Evolutionary conservation across 2,329 filamentous ascomycete species (phyloP).

Genomic region (Aciculosporium take): DNA sequence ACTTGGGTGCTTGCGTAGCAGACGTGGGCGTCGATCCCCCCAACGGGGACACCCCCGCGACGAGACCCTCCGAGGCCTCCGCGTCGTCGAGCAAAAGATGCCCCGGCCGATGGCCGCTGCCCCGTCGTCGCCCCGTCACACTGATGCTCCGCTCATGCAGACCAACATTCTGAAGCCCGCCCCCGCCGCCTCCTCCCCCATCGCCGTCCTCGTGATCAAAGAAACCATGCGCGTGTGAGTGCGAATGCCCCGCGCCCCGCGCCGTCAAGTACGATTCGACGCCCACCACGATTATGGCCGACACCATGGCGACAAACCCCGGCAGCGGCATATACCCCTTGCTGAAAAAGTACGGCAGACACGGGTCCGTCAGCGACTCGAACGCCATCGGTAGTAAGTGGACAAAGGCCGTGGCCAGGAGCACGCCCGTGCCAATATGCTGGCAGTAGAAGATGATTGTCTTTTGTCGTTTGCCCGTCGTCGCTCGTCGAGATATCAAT

Average conservation of each 20-base stretch:
- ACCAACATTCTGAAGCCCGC: slow-evolving; percentile 14
- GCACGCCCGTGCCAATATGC: slow-evolving; percentile 68
- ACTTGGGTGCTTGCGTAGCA: slow-evolving; percentile 12
- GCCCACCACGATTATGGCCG: slow-evolving; percentile 67
- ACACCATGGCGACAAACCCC: slow-evolving; percentile 68
- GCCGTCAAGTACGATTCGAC: slow-evolving; percentile 84
- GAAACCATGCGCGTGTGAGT: slow-evolving; percentile 35
- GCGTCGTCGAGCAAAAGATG: slow-evolving; percentile 38
- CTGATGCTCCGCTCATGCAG: slow-evolving; percentile 13
- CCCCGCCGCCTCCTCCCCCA: slow-evolving; percentile 21
- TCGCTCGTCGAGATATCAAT: slow-evolving; percentile 45
- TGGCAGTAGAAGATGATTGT: slow-evolving; percentile 52
- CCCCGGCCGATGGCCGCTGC: slow-evolving; percentile 26
- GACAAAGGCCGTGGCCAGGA: slow-evolving; percentile 78
- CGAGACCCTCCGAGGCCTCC: slow-evolving; percentile 38
- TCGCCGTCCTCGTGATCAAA: slow-evolving; percentile 37
- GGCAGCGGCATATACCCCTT: slow-evolving; percentile 65
- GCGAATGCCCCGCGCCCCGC: slow-evolving; percentile 45
- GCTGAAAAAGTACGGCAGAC: slow-evolving; percentile 67
- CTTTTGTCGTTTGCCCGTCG: slow-evolving; percentile 41
- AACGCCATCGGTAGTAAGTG: slow-evolving; percentile 60
- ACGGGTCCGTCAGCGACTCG: slow-evolving; percentile 50
- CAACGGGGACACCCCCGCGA: slow-evolving; percentile 43
- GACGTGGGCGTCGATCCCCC: slow-evolving; percentile 36
- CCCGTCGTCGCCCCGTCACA: slow-evolving; percentile 26